phyloP scores from a whole-genome alignment of 495 filamentous ascomycete species.

The Stereocaulon alpinum region DNA sequence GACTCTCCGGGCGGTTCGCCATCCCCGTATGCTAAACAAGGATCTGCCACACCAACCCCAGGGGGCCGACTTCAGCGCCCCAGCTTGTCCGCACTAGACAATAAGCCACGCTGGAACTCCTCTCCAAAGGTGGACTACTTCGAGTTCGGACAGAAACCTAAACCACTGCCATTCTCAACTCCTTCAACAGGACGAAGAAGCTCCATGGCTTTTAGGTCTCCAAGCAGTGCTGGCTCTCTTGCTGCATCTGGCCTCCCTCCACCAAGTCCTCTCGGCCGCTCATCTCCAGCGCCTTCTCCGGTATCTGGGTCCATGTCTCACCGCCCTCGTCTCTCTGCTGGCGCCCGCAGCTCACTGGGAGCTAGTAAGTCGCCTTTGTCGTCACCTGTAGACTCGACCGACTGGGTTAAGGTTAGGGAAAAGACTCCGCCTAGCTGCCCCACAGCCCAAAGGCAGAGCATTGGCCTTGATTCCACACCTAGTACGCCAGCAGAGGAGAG shows the following conservation, averaged over 20 bases:
- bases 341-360: slow-evolving; percentile 26
- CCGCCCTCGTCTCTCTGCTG: slow-evolving; percentile 33
- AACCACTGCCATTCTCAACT: slow-evolving; percentile 51
- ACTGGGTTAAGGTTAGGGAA: slow-evolving; percentile 30
- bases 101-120: slow-evolving; percentile 70
- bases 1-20: slow-evolving; percentile 32
- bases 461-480: neutral
- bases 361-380: slow-evolving; percentile 25
- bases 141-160: slow-evolving; percentile 59
- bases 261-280: slow-evolving; percentile 31
- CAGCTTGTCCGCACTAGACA: slow-evolving; percentile 35
- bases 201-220: slow-evolving; percentile 28
- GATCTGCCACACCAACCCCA: slow-evolving; percentile 47
- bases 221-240: slow-evolving; percentile 31
- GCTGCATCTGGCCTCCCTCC: slow-evolving; percentile 24
- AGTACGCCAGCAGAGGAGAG: slow-evolving; percentile 9
- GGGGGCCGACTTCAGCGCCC: slow-evolving; percentile 39
- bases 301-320: slow-evolving; percentile 30
- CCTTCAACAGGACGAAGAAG: slow-evolving; percentile 52
- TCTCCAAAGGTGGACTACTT: slow-evolving; percentile 61
- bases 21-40: slow-evolving; percentile 36
- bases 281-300: slow-evolving; percentile 32
- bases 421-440: slow-evolving; percentile 17
- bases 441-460: slow-evolving; percentile 6
- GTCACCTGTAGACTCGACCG: slow-evolving; percentile 22